Evolutionary conservation across 768 basidiomycete genomes (phyloP), one percentile per base, ranked within the genome.

Genomic region (Panellus pusillus): DNA sequence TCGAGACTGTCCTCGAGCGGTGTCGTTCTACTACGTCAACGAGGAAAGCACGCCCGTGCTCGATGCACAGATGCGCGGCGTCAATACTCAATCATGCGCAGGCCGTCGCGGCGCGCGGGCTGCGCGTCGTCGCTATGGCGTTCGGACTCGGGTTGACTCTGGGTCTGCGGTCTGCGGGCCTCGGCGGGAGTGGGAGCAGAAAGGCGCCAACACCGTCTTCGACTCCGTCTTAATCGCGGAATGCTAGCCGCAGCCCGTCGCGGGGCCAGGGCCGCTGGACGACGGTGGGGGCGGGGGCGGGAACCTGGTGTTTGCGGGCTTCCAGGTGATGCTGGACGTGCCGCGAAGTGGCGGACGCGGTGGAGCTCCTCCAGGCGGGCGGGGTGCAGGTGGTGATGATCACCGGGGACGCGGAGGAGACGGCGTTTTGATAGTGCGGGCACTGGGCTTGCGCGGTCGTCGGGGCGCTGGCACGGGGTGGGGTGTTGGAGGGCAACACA

Each of bases 341-440:
- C 96, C 96, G 1, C 79, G 95, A 41, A 87, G 93, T 98, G n/a
- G 87, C 90, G 4, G 91, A 93, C 62, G 87, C 96, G 17, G 88
- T 98, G 58, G 79, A 77, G 37, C 72, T 89, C 27, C 74, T 98
- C 32, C 91, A 94, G 64, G 72, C 76, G 24, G 94, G 90, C 20
- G 93, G 94, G 6, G 89, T 98, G 44, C 93, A 95, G 63, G 86
- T 98, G n/a, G 87, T 98, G 40, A 98, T 98, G 95, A 97, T 98
- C 66, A 98, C 96, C 0, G 95, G 95, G 4, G 95, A 98, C 63
- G 87, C 93, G 32, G 92, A 94, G 69, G 79, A 86, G 50, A 98
- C 95, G 1, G 95, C 96, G 2, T 65, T 95, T 84, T 89, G 44
- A 96, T 97, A 52, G 96, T 93, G 32, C 79, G 82, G 64, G 79